These are phyloP conservation scores for Lactarius evosmus DNA, from an alignment of 768 basidiomycete species.

Conservation along the genomic window DNA sequence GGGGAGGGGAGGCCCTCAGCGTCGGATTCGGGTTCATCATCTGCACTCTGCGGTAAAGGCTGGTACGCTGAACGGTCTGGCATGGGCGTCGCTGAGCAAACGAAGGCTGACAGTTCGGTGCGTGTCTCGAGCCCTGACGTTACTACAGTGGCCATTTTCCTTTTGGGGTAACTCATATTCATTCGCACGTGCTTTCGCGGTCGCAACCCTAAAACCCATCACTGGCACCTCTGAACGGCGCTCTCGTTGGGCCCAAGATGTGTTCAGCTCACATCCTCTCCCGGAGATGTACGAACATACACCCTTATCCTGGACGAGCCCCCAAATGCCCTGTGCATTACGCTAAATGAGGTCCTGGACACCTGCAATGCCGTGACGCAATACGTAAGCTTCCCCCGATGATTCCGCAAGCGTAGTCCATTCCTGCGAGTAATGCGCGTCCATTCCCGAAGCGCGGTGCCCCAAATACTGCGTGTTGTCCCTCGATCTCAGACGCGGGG, in stretches of 20 bases:
- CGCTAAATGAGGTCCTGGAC: neutral
- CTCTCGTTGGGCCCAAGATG: too few species aligned
- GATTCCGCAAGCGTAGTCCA: too few species aligned
- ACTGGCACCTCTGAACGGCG: too few species aligned
- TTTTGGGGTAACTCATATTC: neutral
- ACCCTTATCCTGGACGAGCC: too few species aligned
- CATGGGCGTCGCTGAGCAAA: slow-evolving; percentile 42
- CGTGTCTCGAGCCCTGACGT: slow-evolving; percentile 1
- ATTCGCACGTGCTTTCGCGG: slow-evolving; percentile 2
- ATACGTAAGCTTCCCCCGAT: too few species aligned
- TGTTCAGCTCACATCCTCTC: too few species aligned
- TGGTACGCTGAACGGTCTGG: slow-evolving; percentile 47
- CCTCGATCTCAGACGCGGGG: neutral
- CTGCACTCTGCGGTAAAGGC: slow-evolving; percentile 42
- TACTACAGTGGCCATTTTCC: neutral
- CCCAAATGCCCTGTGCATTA: too few species aligned
- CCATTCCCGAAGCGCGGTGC: too few species aligned
- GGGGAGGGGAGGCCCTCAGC: slow-evolving; percentile 32
- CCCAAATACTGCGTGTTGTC: too few species aligned
- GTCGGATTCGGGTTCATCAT: slow-evolving; percentile 39
- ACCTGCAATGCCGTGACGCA: too few species aligned
- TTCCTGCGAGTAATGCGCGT: too few species aligned
- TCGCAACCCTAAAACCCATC: neutral
- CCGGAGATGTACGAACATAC: neutral
- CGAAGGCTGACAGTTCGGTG: neutral